Base-by-base conservation (phyloP, 1,139 yeast genomes). In the Hansenula sp. region DNA sequence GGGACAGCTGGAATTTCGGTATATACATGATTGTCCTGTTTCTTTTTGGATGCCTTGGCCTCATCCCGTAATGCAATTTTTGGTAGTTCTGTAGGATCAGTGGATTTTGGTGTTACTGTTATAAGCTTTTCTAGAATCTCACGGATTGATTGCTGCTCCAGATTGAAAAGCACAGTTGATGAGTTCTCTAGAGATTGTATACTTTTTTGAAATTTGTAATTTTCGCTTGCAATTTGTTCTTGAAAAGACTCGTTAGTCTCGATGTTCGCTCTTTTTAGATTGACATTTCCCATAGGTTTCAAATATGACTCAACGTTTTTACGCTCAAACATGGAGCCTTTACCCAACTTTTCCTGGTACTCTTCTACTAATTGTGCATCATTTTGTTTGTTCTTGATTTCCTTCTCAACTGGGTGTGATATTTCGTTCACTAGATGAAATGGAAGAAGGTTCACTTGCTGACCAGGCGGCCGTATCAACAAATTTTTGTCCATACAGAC, bases 1-100 rank as follows among this genome's bases (percentile, higher is more conserved):
- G 70, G 69, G 2, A 65, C 41, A 14, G 53, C 47, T 2, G 71
- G 70, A 1, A 67, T 46, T 34, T 65, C 68, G 1, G 49, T 42
- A 28, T 54, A 59, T 1, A 13, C 53, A 38, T 25, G 46, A 51
- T 31, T 6, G 30, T 25, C 2, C 17, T 10, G 11, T 27, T 25
- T 27, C 32, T 10, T 34, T 32, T 12, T 36, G 24, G 6, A 7
- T 12, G n/a, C 29, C 21, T 11, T 37, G 26, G 30, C 13, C 6
- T 38, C 24, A 33, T 55, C 52, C 8, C 43, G 34, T 2, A 37
- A 14, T 5, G 32, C 24, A 8, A 53, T 51, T 5, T 44, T 43
- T 1, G 53, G 47, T 8, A 36, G 24, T 2, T 32, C 32, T 24
- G 40, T 29, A 8, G 27, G 27, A 2, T 43, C 25, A 2, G 26